These are phyloP conservation scores for Flaveria ramosissima DNA, from an alignment of 129 eudicot genomes.

Conservation along the genomic window DNA sequence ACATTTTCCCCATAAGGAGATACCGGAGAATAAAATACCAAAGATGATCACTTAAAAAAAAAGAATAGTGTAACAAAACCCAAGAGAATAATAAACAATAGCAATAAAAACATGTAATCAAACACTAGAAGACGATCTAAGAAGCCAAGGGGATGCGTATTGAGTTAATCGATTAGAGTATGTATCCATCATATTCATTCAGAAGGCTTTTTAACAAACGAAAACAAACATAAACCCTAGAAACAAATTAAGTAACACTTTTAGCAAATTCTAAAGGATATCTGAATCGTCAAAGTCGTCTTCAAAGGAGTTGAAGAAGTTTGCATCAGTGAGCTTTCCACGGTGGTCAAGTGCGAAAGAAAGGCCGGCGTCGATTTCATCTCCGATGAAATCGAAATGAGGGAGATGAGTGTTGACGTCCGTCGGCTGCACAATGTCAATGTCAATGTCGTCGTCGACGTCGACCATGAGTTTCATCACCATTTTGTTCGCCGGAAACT, in stretches of 20 bases:
- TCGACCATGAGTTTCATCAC: neutral
- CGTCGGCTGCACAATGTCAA: neutral
- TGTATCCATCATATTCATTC: too few species aligned
- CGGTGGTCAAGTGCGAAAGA: neutral
- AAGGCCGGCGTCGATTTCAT: neutral
- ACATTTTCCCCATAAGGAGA: too few species aligned
- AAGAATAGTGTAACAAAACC: too few species aligned
- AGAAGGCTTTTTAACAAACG: neutral
- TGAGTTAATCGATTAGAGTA: too few species aligned
- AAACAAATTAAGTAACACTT: neutral
- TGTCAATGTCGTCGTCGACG: neutral
- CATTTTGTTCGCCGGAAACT: neutral
- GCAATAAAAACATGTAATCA: too few species aligned
- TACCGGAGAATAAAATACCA: too few species aligned
- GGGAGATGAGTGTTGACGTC: neutral
- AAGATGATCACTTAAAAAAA: too few species aligned
- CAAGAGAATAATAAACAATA: too few species aligned
- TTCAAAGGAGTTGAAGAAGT: conserved; percentile 12
- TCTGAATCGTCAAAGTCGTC: conserved; percentile 15
- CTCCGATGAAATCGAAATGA: neutral
- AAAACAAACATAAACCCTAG: neutral
- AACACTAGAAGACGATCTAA: too few species aligned
- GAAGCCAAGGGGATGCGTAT: too few species aligned
- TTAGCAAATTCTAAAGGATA: neutral
- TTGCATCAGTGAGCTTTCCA: neutral